A percentile compares a stretch with the other conserved stretches of the same genome.
These are phyloP conservation scores for Paspalum vaginatum DNA, from an alignment of 176 grass and related monocot species.

Conservation along the genomic window DNA sequence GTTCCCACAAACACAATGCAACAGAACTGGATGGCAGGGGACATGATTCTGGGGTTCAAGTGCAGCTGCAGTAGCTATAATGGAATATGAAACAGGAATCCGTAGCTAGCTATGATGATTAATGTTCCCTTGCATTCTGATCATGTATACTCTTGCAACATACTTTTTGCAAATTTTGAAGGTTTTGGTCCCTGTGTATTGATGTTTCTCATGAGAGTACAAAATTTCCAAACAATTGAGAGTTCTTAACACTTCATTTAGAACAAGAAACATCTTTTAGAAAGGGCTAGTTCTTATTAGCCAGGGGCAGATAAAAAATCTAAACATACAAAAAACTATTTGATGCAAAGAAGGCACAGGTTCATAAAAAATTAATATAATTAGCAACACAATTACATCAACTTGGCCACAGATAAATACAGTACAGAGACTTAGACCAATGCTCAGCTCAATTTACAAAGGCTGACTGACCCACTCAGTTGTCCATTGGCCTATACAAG, in stretches of 20 bases:
- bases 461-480: slow-evolving; percentile 17
- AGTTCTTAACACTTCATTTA: neutral
- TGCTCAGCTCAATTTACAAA: slow-evolving; percentile 34
- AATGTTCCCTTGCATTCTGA: neutral
- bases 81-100: neutral
- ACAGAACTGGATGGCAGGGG: slow-evolving; percentile 67
- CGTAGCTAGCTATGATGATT: slow-evolving; percentile 26
- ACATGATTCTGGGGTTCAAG: slow-evolving; percentile 69
- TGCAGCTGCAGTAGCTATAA: slow-evolving; percentile 41
- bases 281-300: slow-evolving; percentile 15
- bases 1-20: slow-evolving; percentile 60
- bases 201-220: slow-evolving; percentile 23
- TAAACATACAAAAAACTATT: slow-evolving; percentile 12
- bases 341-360: neutral
- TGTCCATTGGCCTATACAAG: slow-evolving; percentile 15
- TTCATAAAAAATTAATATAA: slow-evolving; percentile 25
- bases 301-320: neutral
- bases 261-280: neutral
- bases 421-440: slow-evolving; percentile 38
- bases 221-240: neutral
- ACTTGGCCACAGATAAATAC: slow-evolving; percentile 34
- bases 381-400: slow-evolving; percentile 36
- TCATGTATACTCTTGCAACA: neutral
- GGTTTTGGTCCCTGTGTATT: neutral
- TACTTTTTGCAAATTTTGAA: slow-evolving; percentile 12